A percentile compares a stretch with the other conserved stretches of the same genome.
Evolutionary conservation across 306 rosid species (phyloP).

Genomic region (Trifolium pratense): DNA sequence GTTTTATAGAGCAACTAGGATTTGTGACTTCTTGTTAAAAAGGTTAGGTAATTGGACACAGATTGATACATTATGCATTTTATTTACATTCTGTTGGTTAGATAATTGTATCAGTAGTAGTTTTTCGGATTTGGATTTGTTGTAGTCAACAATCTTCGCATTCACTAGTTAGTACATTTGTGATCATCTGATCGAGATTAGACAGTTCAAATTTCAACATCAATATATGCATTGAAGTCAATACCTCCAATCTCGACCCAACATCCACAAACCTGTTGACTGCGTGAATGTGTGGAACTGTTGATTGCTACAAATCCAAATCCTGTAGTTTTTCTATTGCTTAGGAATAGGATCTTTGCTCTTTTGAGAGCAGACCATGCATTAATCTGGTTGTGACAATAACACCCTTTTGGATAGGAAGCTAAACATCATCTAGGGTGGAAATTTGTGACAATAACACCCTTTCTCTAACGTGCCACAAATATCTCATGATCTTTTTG

Average conservation of each 20-base stretch:
- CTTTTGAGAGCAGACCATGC: neutral
- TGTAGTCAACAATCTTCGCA: too few species aligned
- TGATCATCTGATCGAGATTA: too few species aligned
- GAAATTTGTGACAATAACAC: constrained; percentile 10
- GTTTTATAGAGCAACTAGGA: neutral
- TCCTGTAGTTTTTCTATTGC: neutral
- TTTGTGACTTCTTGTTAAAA: neutral
- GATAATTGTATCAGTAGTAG: constrained; percentile 10
- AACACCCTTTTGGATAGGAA: neutral
- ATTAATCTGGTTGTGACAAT: neutral
- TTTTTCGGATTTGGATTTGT: too few species aligned
- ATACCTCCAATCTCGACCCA: too few species aligned
- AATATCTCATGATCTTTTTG: neutral
- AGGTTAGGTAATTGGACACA: neutral
- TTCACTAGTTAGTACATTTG: too few species aligned
- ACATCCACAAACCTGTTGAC: too few species aligned
- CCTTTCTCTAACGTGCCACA: constrained; percentile 3
- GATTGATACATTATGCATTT: neutral
- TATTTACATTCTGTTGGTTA: neutral
- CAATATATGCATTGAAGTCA: too few species aligned
- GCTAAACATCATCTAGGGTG: neutral
- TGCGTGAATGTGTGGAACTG: too few species aligned
- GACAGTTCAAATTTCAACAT: too few species aligned
- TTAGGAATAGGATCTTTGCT: neutral
- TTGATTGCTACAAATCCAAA: too few species aligned